Percentiles rank a stretch among this genome's conserved stretches.
Conservation (phyloP, 208 protist genomes). For the Sergeia podlipaevii region DNA sequence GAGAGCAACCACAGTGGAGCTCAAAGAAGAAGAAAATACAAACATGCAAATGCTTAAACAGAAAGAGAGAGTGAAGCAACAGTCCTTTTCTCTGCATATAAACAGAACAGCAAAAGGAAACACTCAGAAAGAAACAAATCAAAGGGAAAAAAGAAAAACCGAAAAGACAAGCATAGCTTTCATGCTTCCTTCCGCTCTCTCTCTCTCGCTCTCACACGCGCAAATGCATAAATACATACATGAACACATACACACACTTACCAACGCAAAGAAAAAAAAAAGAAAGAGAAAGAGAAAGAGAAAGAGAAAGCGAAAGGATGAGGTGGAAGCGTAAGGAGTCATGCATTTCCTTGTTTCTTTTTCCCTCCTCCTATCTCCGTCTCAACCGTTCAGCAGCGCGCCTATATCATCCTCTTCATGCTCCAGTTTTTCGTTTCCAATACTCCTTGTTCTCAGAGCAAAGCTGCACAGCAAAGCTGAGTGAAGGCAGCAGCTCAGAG, state of each 20-base stretch:
- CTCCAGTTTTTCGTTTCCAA: conserved; percentile 58
- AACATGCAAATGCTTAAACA: no score
- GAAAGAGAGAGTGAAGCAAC: no score
- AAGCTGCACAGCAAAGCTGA: conserved; percentile 75
- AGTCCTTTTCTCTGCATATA: no score
- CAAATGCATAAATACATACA: no score
- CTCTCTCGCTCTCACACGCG: no score
- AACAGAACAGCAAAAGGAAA: neutral
- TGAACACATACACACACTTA: no score
- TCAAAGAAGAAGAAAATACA: no score
- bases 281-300: neutral
- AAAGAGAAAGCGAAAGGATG: conserved; percentile 1
- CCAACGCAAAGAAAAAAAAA: neutral
- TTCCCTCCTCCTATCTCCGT: neutral
- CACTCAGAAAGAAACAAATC: conserved; percentile 6
- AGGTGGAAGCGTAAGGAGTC: neutral
- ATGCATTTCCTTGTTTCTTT: conserved; percentile 1
- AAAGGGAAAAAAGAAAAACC: conserved; percentile 14
- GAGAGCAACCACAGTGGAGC: no score
- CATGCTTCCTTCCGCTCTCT: no score
- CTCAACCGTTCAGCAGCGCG: no score
- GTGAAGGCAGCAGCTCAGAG: conserved; percentile 70
- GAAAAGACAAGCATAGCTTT: neutral
- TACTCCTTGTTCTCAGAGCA: conserved; percentile 84
- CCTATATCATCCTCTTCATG: neutral